A percentile compares a stretch with the other conserved stretches of the same genome.
These are phyloP conservation scores for Psilocybe subaeruginosa DNA, from an alignment of 768 basidiomycete genomes.

Conservation along the genomic window DNA sequence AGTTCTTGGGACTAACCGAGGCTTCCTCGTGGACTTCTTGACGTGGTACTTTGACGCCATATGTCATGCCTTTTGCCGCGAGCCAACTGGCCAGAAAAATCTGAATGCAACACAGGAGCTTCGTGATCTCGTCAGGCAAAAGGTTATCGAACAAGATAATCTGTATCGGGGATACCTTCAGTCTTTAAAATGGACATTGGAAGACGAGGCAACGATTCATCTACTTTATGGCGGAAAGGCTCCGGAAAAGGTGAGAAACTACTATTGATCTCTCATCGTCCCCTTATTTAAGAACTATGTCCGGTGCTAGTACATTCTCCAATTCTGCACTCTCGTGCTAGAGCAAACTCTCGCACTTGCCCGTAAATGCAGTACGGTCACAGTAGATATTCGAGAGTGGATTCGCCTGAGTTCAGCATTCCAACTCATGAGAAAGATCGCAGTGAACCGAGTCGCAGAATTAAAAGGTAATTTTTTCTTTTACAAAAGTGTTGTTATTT, in stretches of 20 bases:
- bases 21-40: not conserved
- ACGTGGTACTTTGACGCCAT: not conserved
- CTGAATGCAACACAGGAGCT: constrained; percentile 5
- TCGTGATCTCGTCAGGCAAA: constrained; percentile 14
- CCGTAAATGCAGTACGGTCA: constrained; percentile 10
- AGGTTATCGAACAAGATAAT: constrained; percentile 15
- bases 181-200: constrained; percentile 15
- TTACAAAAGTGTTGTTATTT: not conserved
- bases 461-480: constrained; percentile 7
- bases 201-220: constrained; percentile 16
- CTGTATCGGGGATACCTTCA: constrained; percentile 7
- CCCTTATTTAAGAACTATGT: no score
- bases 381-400: constrained; percentile 18
- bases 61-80: constrained; percentile 3
- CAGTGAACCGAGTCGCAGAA: constrained; percentile 1
- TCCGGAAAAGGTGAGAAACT: not conserved
- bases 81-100: not conserved
- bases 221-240: constrained; percentile 11
- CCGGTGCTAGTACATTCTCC: constrained; percentile 17
- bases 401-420: constrained; percentile 1
- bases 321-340: constrained; percentile 17
- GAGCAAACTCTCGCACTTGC: constrained; percentile 18
- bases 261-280: no score
- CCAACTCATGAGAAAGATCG: constrained; percentile 1
- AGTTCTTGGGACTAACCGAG: constrained; percentile 12